Base-by-base conservation (phyloP, 768 basidiomycete species). In the Mrakia gelida region DNA sequence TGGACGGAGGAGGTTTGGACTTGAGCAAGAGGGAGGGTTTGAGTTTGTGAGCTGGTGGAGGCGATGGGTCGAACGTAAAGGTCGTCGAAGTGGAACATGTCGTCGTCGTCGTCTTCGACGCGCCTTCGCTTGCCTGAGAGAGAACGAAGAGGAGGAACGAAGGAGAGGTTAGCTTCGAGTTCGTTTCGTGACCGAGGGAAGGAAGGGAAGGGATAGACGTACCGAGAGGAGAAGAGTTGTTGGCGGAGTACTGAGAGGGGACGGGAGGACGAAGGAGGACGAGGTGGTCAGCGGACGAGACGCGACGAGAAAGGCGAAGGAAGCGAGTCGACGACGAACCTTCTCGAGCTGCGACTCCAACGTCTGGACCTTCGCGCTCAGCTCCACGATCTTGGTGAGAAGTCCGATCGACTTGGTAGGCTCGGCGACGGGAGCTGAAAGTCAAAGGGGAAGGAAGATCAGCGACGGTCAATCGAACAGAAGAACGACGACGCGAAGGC, bases 51-150 rank as follows among this genome's bases (percentile, higher is more conserved):
- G 67, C 67, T 43, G 67, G 21, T n/a, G 67, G 67, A 70, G 11
- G 41, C 32, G 65, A 67, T 18, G 62, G 62, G 28, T 15, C 2
- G 11, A 28, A 3, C 11, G 1, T 28, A 18, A 2, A 28, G 11
- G n/a, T 63, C 62, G n/a, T 3, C 65, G 32, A 21, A 7, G 28
- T 6, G 0, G 65, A 8, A 18, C n/a, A n/a, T n/a, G n/a, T n/a
- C n/a, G 8, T 21, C 5, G 67, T 21, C 21, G 34, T 70, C 67
- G 16, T 70, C 67, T 8, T 41, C 65, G 65, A 41, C 16, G 65
- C 38, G 67, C 41, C 45, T 70, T 23, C 67, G 67, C 23, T 70
- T 70, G 67, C 67, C 67, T 70, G 67, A 11, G 59, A 59, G 67
- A 11, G 59, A 59, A 38, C 38, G 6, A 38, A 4, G 45, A 45